These are phyloP conservation scores for Trametes villosa DNA, from an alignment of 768 basidiomycete genomes.

Conservation along the genomic window DNA sequence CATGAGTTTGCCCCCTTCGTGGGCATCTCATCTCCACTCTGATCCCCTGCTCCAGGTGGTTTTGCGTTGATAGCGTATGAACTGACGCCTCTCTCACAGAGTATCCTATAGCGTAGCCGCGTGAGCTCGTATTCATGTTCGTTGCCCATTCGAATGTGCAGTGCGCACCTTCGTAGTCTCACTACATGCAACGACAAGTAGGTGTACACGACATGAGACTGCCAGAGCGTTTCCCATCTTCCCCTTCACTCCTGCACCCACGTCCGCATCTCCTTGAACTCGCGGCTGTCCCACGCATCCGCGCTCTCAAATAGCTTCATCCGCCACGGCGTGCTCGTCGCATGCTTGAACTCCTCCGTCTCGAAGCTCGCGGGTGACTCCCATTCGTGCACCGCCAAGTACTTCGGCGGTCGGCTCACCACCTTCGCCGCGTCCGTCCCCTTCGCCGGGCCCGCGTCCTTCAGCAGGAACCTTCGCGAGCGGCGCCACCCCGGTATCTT, in stretches of 20 bases:
- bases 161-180: no score
- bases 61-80: no score
- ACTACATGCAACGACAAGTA: no score
- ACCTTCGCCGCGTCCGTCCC: slow-evolving; percentile 27
- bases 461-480: slow-evolving; percentile 46
- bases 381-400: slow-evolving; percentile 52
- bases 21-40: no score
- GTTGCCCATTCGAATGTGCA: no score
- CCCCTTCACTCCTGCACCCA: slow-evolving; percentile 2
- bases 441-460: slow-evolving; percentile 26
- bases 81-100: no score
- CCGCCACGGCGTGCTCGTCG: slow-evolving; percentile 51
- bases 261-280: slow-evolving; percentile 26
- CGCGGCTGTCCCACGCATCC: slow-evolving; percentile 38
- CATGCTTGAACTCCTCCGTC: slow-evolving; percentile 42
- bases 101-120: no score
- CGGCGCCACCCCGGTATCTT: slow-evolving; percentile 49
- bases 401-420: slow-evolving; percentile 34
- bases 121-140: no score
- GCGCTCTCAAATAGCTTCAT: slow-evolving; percentile 42
- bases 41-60: no score
- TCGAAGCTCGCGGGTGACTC: slow-evolving; percentile 37
- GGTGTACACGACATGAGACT: no score
- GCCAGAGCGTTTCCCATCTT: no score
- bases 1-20: no score